Evolutionary conservation across 495 filamentous ascomycete species (phyloP), one percentile per base, ranked within the genome.

Genomic region (Talaromyces ruber): DNA sequence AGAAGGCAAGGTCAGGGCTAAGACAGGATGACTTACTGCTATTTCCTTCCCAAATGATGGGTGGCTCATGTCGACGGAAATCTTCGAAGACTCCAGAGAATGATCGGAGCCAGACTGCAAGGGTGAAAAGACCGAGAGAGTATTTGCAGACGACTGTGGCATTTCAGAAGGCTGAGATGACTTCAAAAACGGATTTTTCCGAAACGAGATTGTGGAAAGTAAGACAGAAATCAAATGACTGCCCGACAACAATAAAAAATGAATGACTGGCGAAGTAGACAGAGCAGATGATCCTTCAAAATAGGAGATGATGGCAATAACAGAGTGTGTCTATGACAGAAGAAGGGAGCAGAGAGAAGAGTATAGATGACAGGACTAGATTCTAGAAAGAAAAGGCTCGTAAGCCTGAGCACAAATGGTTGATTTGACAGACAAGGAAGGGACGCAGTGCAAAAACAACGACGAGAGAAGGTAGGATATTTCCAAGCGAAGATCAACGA

Each of bases 281-380:
- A 51, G 39, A 50, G 59, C 37, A 60, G 43, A 60, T 60, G 43
- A 12, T 57, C 54, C 59, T 47, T 60, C 59, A 51, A 52, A 47
- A 52, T 60, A 51, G 54, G 21, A 22, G 57, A 59, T 59, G 57
- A 45, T 59, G 29, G n/a, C 57, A 59, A 60, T 60, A 47, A 50
- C 59, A 51, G 59, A 60, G 34, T 5, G 65, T 64, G 69, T 68
- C 50, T 70, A 66, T 54, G 63, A 60, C 14, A 50, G 60, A 65
- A 50, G 60, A 65, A 67, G 52, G 68, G 29, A 65, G 64, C 65
- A 60, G 52, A 60, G 59, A 60, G 37, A 54, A 54, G 43, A 39
- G 34, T 16, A 51, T 50, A 60, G 59, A 60, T 60, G 59, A 47
- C 59, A 60, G 59, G 30, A 52, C 3, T 60, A 60, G 43, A 60